Percentiles rank a stretch among this genome's conserved stretches.
These are phyloP conservation scores for Saturnispora zaruensis DNA, from an alignment of 805 yeast species.

Conservation along the genomic window DNA sequence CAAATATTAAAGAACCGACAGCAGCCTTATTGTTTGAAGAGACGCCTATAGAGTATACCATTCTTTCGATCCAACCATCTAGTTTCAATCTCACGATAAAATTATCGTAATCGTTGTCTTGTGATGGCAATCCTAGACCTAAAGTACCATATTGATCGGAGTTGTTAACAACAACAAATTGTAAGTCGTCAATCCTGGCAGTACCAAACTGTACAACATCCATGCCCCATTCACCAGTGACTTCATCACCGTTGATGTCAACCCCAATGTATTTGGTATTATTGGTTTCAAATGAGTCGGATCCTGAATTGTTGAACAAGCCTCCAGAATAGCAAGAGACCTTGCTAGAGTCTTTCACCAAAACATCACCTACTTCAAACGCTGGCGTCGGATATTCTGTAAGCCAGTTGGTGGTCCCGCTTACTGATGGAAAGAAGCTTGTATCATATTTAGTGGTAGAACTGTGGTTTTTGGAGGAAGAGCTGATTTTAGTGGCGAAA, in stretches of 20 bases:
- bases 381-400: constrained; percentile 12
- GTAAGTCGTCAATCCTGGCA: constrained; percentile 35
- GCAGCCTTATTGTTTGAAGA: constrained; percentile 35
- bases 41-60: constrained; percentile 42
- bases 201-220: constrained; percentile 48
- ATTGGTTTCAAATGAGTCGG: constrained; percentile 30
- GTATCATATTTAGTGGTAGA: neutral
- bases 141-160: constrained; percentile 54
- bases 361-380: constrained; percentile 3
- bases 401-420: constrained; percentile 7
- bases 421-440: constrained; percentile 8
- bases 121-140: constrained; percentile 52
- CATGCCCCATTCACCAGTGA: constrained; percentile 42
- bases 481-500: neutral
- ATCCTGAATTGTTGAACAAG: constrained; percentile 31
- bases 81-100: constrained; percentile 50
- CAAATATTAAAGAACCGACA: constrained; percentile 41
- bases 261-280: constrained; percentile 28
- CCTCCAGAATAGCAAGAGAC: constrained; percentile 33
- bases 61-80: constrained; percentile 44
- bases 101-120: constrained; percentile 38
- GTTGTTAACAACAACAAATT: constrained; percentile 61
- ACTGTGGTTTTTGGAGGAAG: neutral
- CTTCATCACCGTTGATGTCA: constrained; percentile 36
- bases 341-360: constrained; percentile 9